Percentiles rank a stretch among this genome's conserved stretches.
Conservation (phyloP, 805 yeast genomes). For the Candida adriatica region DNA sequence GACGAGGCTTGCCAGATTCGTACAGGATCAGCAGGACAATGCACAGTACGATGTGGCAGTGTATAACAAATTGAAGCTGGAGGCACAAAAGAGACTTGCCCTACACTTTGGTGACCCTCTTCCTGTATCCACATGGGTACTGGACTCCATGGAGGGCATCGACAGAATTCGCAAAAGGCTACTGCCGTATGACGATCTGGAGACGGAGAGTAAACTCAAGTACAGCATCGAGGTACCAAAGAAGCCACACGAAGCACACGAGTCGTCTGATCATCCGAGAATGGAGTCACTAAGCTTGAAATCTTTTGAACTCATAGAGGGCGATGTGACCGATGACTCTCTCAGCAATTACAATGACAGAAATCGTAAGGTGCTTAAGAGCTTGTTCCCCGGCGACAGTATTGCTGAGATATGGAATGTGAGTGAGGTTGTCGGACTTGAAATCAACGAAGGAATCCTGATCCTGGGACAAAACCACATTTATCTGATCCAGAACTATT, state of each 20-base stretch:
- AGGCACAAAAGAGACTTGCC: conserved; percentile 30
- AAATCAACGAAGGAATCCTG: conserved; percentile 66
- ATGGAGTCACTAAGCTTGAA: conserved; percentile 21
- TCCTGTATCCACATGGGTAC: conserved; percentile 31
- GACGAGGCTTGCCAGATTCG: conserved; percentile 41
- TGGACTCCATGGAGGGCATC: conserved; percentile 66
- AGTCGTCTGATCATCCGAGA: conserved; percentile 14
- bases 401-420: conserved; percentile 72
- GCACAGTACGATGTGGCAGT: conserved; percentile 38
- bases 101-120: conserved; percentile 15
- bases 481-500: conserved; percentile 66
- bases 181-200: conserved; percentile 43
- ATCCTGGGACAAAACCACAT: conserved; percentile 60
- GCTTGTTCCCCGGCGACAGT: conserved; percentile 62
- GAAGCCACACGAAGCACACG: conserved; percentile 11
- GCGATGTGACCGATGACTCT: conserved; percentile 28
- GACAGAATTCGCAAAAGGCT: conserved; percentile 62
- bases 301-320: conserved; percentile 41
- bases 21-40: conserved; percentile 64
- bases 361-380: conserved; percentile 66
- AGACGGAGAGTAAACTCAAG: conserved; percentile 36
- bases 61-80: conserved; percentile 42
- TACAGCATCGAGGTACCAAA: conserved; percentile 36
- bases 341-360: conserved; percentile 46
- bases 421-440: conserved; percentile 69